A percentile compares a stretch with the other conserved stretches of the same genome.
phyloP scores from a whole-genome alignment of 1,284 basidiomycete genomes.

The Coniferiporia sulphurascens region DNA sequence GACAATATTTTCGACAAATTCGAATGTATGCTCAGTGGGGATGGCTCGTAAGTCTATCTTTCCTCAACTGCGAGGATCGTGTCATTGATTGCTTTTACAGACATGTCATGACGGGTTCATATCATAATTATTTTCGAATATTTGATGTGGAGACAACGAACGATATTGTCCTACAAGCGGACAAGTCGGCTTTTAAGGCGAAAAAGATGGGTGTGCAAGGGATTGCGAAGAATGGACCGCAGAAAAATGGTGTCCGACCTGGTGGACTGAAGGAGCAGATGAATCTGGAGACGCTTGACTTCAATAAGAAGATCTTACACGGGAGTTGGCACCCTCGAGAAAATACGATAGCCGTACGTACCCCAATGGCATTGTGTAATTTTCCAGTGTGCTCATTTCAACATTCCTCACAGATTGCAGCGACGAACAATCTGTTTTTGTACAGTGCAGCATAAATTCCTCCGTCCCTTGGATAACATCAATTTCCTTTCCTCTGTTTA shows the following conservation, averaged over 20 bases:
- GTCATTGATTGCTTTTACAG: conserved; percentile 36
- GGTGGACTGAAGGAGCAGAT: conserved; percentile 77
- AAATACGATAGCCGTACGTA: conserved; percentile 90
- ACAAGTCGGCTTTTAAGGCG: conserved; percentile 99
- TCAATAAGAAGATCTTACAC: conserved; percentile 99
- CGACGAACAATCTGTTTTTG: conserved; percentile 90
- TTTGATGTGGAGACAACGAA: conserved; percentile 90
- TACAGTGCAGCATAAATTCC: conserved; percentile 72
- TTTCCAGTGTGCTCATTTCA: neutral
- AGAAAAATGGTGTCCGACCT: conserved; percentile 66
- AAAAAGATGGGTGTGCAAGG: conserved; percentile 93
- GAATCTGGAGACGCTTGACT: conserved; percentile 90
- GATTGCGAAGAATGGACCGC: conserved; percentile 58
- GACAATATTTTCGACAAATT: conserved; percentile 99
- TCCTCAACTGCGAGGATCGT: conserved; percentile 7
- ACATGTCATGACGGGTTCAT: conserved; percentile 94
- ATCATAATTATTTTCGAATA: conserved; percentile 99
- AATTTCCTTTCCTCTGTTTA: conserved; percentile 1
- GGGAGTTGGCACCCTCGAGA: conserved; percentile 97
- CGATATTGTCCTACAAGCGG: conserved; percentile 94
- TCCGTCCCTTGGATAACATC: conserved; percentile 4
- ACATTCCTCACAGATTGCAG: conserved; percentile 64
- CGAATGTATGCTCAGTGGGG: conserved; percentile 94
- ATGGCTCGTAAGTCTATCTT: conserved; percentile 72
- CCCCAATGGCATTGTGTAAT: neutral